These are phyloP conservation scores for Phalaenopsis hybrid DNA, from an alignment of 116 monocot species.

Conservation along the genomic window DNA sequence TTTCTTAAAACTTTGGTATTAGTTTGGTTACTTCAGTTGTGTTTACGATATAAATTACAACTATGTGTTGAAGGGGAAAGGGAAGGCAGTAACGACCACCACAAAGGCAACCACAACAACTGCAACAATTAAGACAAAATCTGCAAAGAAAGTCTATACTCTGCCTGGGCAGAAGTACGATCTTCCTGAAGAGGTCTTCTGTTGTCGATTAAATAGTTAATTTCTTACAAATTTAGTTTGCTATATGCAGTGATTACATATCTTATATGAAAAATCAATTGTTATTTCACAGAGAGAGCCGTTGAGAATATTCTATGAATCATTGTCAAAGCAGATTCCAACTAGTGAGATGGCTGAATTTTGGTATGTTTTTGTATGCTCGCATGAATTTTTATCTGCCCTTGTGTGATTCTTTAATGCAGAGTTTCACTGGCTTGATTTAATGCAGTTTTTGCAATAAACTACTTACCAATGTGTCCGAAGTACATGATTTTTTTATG, in stretches of 20 bases:
- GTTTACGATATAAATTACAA: neutral
- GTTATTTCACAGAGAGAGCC: constrained; percentile 72
- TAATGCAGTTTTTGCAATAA: neutral
- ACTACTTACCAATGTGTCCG: neutral
- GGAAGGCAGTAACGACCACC: constrained; percentile 22
- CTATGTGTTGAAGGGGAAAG: constrained; percentile 45
- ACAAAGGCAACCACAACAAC: constrained; percentile 43
- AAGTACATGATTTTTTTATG: neutral
- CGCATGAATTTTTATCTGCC: neutral
- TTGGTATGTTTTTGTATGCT: constrained; percentile 40
- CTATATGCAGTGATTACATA: neutral
- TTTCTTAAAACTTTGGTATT: too few species aligned
- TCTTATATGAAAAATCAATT: neutral
- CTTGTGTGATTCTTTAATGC: neutral
- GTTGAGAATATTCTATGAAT: constrained; percentile 91
- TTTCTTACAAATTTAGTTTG: constrained; percentile 3
- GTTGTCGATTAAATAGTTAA: neutral
- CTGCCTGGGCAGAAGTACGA: constrained; percentile 85
- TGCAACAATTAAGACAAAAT: constrained; percentile 33
- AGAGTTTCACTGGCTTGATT: neutral
- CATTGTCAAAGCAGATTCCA: constrained; percentile 91
- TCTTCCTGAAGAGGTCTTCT: constrained; percentile 75
- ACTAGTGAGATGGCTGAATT: constrained; percentile 98
- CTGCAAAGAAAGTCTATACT: constrained; percentile 78
- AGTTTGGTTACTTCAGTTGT: constrained; percentile 5